Percentiles rank a stretch among this genome's conserved stretches.
Evolutionary conservation across 2,329 filamentous ascomycete species (phyloP).

Genomic region (Ceratocystis ficicola): DNA sequence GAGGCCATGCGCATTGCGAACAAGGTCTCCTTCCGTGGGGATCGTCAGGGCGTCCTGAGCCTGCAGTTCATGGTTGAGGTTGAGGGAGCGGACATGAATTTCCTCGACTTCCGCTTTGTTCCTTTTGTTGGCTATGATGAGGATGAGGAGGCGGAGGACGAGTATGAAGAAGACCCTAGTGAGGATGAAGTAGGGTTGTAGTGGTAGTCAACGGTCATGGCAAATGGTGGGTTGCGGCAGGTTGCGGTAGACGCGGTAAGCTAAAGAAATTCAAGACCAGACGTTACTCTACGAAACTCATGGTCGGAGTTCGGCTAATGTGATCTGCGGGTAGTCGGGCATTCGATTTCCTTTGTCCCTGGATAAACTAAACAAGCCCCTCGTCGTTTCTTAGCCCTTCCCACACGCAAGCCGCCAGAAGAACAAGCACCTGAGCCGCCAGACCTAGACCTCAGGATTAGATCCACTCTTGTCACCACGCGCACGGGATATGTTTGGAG

Average conservation of each 20-base stretch:
- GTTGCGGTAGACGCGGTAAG: too few species aligned
- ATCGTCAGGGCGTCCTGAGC: constrained; percentile 80
- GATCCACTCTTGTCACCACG: neutral
- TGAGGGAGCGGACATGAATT: constrained; percentile 56
- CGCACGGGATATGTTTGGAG: neutral
- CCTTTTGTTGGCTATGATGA: constrained; percentile 54
- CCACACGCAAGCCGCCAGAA: neutral
- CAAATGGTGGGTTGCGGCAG: too few species aligned
- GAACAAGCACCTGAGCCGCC: neutral
- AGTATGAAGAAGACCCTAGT: constrained; percentile 26
- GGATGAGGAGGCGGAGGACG: constrained; percentile 35
- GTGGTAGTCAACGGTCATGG: neutral
- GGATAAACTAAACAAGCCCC: too few species aligned
- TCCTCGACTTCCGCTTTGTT: constrained; percentile 74
- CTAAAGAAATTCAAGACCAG: too few species aligned
- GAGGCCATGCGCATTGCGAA: constrained; percentile 87
- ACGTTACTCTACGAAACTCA: too few species aligned
- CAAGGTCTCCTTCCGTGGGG: constrained; percentile 83
- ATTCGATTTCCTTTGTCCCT: too few species aligned
- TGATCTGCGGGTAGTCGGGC: too few species aligned
- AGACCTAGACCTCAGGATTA: too few species aligned
- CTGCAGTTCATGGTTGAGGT: constrained; percentile 94
- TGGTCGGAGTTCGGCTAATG: too few species aligned
- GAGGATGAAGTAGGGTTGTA: constrained; percentile 16
- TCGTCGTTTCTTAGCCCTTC: too few species aligned